Conservation (phyloP, 768 basidiomycete genomes). For the Daedaleopsis nitida region DNA sequence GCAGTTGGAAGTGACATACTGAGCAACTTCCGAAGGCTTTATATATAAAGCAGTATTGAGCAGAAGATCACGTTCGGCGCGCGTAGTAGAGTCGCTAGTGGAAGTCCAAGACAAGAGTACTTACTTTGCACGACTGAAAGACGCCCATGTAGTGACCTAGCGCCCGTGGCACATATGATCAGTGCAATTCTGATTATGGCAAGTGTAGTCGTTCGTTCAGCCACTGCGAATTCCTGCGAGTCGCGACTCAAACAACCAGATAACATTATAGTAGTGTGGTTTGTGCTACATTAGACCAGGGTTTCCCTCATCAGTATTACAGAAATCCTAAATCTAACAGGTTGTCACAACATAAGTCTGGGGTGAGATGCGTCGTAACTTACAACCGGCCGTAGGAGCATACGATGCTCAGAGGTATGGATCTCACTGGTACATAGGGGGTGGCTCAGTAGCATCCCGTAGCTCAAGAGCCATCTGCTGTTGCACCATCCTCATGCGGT, state of each 20-base stretch:
- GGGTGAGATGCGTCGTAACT: no score
- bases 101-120: neutral
- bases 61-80: no score
- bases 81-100: neutral
- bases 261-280: neutral
- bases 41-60: no score
- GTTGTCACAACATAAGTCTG: no score
- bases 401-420: no score
- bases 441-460: slow-evolving; percentile 5
- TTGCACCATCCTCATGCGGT: slow-evolving; percentile 3
- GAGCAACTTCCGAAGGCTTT: no score
- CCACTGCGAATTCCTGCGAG: neutral
- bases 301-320: no score
- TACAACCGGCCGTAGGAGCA: no score
- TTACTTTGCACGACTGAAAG: neutral
- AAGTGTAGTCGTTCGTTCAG: neutral
- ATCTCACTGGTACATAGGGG: slow-evolving; percentile 1
- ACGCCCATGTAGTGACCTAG: neutral
- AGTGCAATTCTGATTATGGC: neutral
- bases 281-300: no score
- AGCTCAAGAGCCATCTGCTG: slow-evolving; percentile 7
- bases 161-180: neutral
- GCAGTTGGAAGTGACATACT: neutral
- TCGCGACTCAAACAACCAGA: neutral
- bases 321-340: no score